A percentile compares a stretch with the other conserved stretches of the same genome.
Evolutionary conservation across 2,329 filamentous ascomycete species (phyloP).

Genomic region (Colletotrichum sp.): DNA sequence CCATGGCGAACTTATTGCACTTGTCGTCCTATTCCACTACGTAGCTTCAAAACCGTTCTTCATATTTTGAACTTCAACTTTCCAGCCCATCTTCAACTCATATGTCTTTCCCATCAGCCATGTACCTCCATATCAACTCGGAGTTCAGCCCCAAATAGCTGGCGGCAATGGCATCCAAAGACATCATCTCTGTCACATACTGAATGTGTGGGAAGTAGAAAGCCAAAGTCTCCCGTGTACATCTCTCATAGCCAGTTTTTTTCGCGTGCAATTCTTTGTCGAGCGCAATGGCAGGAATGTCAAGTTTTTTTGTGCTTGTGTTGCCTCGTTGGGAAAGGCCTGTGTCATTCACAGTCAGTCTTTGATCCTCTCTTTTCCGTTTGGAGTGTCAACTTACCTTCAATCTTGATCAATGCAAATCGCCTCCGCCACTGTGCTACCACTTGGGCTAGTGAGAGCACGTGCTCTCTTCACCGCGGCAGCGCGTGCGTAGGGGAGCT

Average conservation of each 20-base stretch:
- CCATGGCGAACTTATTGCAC: not conserved
- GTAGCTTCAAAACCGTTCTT: not conserved
- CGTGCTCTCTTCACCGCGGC: not conserved
- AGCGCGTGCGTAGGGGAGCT: not conserved
- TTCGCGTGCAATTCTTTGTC: not conserved
- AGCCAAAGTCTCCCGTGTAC: accelerated
- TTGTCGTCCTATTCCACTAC: not conserved
- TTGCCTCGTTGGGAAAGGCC: not conserved
- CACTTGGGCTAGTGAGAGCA: not conserved
- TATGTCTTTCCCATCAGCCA: not conserved
- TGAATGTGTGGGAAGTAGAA: not conserved
- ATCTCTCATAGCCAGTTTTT: not conserved
- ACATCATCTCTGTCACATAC: not conserved
- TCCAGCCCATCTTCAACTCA: not conserved
- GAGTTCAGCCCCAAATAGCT: not conserved
- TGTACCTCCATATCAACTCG: not conserved
- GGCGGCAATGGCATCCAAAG: not conserved
- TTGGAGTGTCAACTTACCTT: not conserved
- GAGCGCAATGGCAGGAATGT: not conserved
- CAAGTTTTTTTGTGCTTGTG: not conserved
- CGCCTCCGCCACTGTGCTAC: not conserved
- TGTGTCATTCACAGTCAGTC: not conserved
- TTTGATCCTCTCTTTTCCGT: not conserved
- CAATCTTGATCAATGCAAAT: not conserved
- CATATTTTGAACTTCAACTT: not conserved